Evolutionary conservation across 169 alveolate genomes (phyloP), one percentile per base, ranked within the genome.

Genomic region (Haemoproteus tartakovskyi): DNA sequence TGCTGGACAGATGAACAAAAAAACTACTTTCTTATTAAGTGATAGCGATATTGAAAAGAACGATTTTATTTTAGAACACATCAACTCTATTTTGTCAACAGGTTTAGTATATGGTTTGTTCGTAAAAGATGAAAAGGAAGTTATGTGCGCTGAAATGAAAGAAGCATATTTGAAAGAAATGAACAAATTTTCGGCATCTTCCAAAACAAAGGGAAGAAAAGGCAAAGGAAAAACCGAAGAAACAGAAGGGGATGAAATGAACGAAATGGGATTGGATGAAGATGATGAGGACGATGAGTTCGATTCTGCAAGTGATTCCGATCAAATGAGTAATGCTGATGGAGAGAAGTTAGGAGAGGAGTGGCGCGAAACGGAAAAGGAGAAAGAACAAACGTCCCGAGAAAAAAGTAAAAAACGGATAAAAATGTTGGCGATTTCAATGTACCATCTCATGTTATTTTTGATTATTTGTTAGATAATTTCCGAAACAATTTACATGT

Each of bases 51-150:
- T 97, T 5, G 74, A 56, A 37, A 94, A 95, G 80, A 93, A 92
- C 37, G 97, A 95, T 80, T 90, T 92, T 50, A 95, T 95, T 87
- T 88, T 97, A 60, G 99, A 97, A 84, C 95, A 92, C 84, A 91
- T 97, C 81, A 94, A 95, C 89, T 90, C 93, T 62, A 89, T 93
- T 79, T 87, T 95, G 62, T 86, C 97, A 38, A 95, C 99, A 30
- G 99, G 98, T 40, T 98, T 95, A 87, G 94, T 97, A 27, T 97
- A 97, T 12, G 98, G 97, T 27, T 92, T 97, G 51, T 92, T 95
- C 62, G 92, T 94, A 24, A 94, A 96, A 80, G 97, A 96, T 74
- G 98, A 94, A 79, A 91, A 87, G 64, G 97, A 92, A 60, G 93
- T 93, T 16, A 88, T 67, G 60, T 80, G 91, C n/a, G 96, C 94